Evolutionary conservation across 2,329 filamentous ascomycete species (phyloP), one percentile per base, ranked within the genome.

Genomic region (Pseudogymnoascus destructans): DNA sequence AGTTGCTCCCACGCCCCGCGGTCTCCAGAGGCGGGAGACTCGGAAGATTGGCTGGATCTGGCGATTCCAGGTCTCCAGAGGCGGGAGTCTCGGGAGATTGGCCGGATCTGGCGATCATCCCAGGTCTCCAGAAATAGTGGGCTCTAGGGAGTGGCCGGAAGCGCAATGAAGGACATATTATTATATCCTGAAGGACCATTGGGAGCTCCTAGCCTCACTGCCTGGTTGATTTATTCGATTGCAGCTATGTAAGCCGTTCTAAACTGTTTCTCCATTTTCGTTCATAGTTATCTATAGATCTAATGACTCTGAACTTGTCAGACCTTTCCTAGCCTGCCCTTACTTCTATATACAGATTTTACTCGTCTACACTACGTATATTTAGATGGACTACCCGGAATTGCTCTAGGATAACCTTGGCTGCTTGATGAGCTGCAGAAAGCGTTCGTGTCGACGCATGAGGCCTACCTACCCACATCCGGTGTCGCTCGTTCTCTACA

Each of bases 401-500:
- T 33, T 33, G 5, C 32, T 33, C n/a, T 33, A 33, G 32, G 32
- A 33, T 33, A 13, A 33, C 32, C 32, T 33, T 33, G 32, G 32
- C 32, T 33, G 32, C 32, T 33, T 33, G 32, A 33, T 35, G 32
- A 35, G 32, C 32, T 35, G 11, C 32, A 35, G 32, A 35, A 35
- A 35, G 32, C 32, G 32, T 35, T 35, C 13, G 32, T n/a, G 13
- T 35, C 32, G 13, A 35, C 32, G 32, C 32, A 35, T 35, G 32
- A n/a, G 32, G 42, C 58, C 61, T 64, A 58, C 63, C 60, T 61
- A 59, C 60, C 61, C 59, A 65, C 57, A 66, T 66, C 52, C 61
- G 15, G 17, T 66, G 42, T 64, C 63, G 57, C 60, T 69, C 64
- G 27, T 68, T 70, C 60, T 57, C 66, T 49, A 60, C 64, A 69